Percentiles rank a stretch among this genome's conserved stretches.
phyloP scores from a whole-genome alignment of 2,329 filamentous ascomycete genomes.

The Fusarium miscanthi region DNA sequence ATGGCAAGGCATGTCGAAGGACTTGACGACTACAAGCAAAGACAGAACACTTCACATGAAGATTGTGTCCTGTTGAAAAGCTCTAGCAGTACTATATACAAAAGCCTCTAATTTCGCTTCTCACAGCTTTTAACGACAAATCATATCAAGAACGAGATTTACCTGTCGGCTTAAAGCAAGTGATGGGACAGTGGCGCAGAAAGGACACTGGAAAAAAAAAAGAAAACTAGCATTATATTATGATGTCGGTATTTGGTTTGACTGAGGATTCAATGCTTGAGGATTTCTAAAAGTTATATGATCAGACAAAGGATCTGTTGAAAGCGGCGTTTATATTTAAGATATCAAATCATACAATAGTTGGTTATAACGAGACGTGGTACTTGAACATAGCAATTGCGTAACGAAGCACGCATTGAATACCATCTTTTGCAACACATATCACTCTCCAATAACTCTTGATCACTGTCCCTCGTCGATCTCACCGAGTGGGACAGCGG shows the following conservation, averaged over 20 bases:
- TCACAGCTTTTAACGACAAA: conserved; percentile 9
- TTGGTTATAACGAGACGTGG: not conserved
- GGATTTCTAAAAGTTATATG: conserved; percentile 16
- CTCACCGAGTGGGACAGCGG: not conserved
- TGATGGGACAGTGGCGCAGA: conserved; percentile 11
- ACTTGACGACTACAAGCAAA: conserved; percentile 23
- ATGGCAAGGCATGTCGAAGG: conserved; percentile 22
- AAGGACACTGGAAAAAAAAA: conserved; percentile 22
- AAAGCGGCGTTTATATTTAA: conserved; percentile 1
- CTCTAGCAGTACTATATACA: conserved; percentile 28
- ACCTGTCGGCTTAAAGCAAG: not conserved
- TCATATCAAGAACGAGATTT: conserved; percentile 8
- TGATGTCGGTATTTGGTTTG: conserved; percentile 1
- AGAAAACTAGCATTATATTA: conserved; percentile 7
- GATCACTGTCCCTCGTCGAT: not conserved
- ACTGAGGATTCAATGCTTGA: not conserved
- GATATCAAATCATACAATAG: not conserved
- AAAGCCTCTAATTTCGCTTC: conserved; percentile 27
- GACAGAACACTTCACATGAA: conserved; percentile 20
- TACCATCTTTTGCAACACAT: conserved; percentile 7
- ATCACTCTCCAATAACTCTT: not conserved
- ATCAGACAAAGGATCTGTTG: conserved; percentile 23
- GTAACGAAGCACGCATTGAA: conserved; percentile 14
- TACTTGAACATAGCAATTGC: not conserved
- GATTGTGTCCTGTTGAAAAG: conserved; percentile 4